Evolutionary conservation across 2,329 filamentous ascomycete genomes (phyloP), one percentile per base, ranked within the genome.

Genomic region (Fusarium subtropicale): DNA sequence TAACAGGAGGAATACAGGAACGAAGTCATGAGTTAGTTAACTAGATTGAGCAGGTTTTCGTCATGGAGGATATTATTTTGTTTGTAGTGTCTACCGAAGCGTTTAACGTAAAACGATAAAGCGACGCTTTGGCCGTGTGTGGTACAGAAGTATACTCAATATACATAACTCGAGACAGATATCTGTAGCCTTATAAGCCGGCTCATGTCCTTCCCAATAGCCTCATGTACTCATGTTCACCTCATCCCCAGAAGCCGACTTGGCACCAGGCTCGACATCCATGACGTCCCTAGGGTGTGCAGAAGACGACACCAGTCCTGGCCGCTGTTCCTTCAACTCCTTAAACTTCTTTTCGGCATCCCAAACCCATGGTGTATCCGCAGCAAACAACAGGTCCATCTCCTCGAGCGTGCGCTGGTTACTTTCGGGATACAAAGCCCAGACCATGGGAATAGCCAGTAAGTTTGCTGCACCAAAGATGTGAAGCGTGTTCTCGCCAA

Each of bases 341-440:
- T 82, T 83, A 78, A 91, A 92, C 31, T 86, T 88, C 72, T 81
- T 84, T 78, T 92, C 90, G 0, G 89, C 90, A 53, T 91, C 88
- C 91, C 91, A 93, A 2, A 86, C 85, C 88, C 89, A 93, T 6
- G 87, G 87, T 1, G 84, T 89, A 20, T 89, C 82, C 1, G 88
- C 85, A 0, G 90, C 89, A 70, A 94, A 93, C 0, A 93, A 79
- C 0, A 93, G 79, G 64, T 94, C 88, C 82, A 93, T 93, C 74
- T 93, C 91, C 73, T 93, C 91, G 0, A 93, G 81, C 0, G 90
- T 93, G 0, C 91, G 85, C 76, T 92, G 89, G 74, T 90, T 92
- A 5, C 88, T 91, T 75, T 93, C 91, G 0, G 91, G 91, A 60
- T 92, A 93, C 0, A 94, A 74, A 0, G 89, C 89, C 88, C 90